These are phyloP conservation scores for Fragilariopsis cylindrus DNA, from an alignment of 108 stramenopile genomes.

Conservation along the genomic window DNA sequence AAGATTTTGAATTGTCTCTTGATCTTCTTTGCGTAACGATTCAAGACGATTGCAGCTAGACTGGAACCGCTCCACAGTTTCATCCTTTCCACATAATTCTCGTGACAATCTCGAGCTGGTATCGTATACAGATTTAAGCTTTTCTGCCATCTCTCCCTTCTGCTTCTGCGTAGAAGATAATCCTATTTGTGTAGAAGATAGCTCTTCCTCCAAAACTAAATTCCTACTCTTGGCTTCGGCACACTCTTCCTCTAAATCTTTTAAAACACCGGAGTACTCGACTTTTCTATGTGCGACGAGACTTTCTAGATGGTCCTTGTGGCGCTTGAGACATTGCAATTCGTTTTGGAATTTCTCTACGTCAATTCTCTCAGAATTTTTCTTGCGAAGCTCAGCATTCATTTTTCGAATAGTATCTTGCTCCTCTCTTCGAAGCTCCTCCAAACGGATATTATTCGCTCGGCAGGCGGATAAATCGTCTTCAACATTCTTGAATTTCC, in stretches of 20 bases:
- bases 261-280: background rate
- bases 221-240: background rate
- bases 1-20: conserved; percentile 3
- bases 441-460: background rate
- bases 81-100: background rate
- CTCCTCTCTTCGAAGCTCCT: conserved; percentile 3
- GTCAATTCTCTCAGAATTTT: conserved; percentile 2
- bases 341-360: conserved; percentile 5
- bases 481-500: background rate
- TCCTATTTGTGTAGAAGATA: background rate
- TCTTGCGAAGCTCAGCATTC: background rate
- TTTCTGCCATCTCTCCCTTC: background rate
- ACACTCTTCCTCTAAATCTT: background rate
- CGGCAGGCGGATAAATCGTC: conserved; percentile 14
- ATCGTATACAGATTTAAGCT: background rate
- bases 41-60: background rate
- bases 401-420: background rate
- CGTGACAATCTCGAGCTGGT: background rate
- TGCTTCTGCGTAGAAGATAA: background rate
- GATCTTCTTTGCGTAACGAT: background rate
- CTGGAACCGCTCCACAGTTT: background rate
- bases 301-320: conserved; percentile 14
- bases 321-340: background rate
- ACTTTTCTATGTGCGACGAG: background rate
- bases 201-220: background rate